phyloP scores from a whole-genome alignment of 768 basidiomycete species.

The Podaxis pistillaris region DNA sequence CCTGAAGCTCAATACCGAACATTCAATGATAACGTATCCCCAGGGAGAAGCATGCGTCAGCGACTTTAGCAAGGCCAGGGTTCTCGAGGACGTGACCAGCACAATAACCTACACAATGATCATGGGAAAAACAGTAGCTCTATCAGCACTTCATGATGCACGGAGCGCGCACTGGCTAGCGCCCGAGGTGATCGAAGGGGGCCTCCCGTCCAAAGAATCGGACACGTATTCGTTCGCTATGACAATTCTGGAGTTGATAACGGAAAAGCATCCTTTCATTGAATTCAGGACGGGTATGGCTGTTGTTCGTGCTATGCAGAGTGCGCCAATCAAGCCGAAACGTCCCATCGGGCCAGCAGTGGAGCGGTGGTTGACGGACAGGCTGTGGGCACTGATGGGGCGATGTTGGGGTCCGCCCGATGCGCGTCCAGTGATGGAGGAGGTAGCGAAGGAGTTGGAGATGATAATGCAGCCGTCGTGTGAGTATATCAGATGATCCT shows the following conservation, averaged over 20 bases:
- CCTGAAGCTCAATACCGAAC: neutral
- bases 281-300: constrained; percentile 47
- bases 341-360: constrained; percentile 37
- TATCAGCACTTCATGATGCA: constrained; percentile 35
- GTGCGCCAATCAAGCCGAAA: constrained; percentile 27
- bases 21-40: neutral
- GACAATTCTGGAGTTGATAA: constrained; percentile 58
- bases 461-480: no score
- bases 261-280: constrained; percentile 49
- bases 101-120: constrained; percentile 23
- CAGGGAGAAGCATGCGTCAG: neutral
- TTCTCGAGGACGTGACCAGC: neutral
- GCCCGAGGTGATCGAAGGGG: constrained; percentile 52
- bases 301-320: constrained; percentile 44
- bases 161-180: constrained; percentile 56
- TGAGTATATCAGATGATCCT: no score
- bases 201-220: constrained; percentile 41
- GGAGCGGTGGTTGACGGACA: constrained; percentile 41
- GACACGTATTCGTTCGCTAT: constrained; percentile 62
- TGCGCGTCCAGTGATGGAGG: constrained; percentile 39
- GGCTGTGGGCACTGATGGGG: constrained; percentile 44
- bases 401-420: constrained; percentile 44
- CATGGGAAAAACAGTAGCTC: neutral
- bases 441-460: constrained; percentile 25
- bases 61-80: constrained; percentile 1